Conservation (phyloP, 352 stramenopile genomes). For the Phytophthora foliorum region DNA sequence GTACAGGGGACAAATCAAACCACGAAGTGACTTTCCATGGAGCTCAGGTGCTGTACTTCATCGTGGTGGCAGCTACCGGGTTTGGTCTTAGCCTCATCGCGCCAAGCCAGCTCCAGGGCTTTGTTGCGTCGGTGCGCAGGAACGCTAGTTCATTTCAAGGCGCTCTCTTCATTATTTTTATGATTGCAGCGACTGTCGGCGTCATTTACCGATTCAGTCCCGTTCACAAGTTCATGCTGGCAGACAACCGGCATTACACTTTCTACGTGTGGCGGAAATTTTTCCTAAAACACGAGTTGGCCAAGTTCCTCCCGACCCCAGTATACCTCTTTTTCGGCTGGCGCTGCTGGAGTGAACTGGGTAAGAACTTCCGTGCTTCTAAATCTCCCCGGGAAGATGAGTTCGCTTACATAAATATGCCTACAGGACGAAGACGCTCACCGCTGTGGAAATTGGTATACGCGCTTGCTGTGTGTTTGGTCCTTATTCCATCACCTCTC, state of each 20-base stretch:
- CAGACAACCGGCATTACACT: constrained; percentile 94
- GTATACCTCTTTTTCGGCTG: constrained; percentile 78
- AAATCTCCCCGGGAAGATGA: background rate
- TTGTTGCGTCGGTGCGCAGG: constrained; percentile 46
- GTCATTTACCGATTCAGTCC: constrained; percentile 76
- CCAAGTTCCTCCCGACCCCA: constrained; percentile 69
- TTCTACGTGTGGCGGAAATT: constrained; percentile 94
- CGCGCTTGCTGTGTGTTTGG: constrained; percentile 72
- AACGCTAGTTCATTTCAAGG: constrained; percentile 46
- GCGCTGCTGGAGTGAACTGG: constrained; percentile 69
- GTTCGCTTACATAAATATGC: constrained; percentile 3
- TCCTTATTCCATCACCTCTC: constrained; percentile 89
- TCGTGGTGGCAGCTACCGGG: constrained; percentile 62
- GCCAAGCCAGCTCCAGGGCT: constrained; percentile 43
- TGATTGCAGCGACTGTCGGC: constrained; percentile 33
- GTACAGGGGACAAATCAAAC: constrained; percentile 84
- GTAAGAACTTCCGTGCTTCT: constrained; percentile 43
- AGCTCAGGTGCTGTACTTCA: constrained; percentile 85
- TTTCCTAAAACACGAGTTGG: constrained; percentile 75
- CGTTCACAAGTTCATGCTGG: constrained; percentile 92
- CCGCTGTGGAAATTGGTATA: constrained; percentile 87
- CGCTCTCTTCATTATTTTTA: constrained; percentile 39
- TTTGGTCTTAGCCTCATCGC: constrained; percentile 65
- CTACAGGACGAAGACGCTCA: constrained; percentile 57
- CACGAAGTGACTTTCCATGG: constrained; percentile 81